Base-by-base conservation (phyloP, 306 rosid genomes). In the Rosa rugosa region DNA sequence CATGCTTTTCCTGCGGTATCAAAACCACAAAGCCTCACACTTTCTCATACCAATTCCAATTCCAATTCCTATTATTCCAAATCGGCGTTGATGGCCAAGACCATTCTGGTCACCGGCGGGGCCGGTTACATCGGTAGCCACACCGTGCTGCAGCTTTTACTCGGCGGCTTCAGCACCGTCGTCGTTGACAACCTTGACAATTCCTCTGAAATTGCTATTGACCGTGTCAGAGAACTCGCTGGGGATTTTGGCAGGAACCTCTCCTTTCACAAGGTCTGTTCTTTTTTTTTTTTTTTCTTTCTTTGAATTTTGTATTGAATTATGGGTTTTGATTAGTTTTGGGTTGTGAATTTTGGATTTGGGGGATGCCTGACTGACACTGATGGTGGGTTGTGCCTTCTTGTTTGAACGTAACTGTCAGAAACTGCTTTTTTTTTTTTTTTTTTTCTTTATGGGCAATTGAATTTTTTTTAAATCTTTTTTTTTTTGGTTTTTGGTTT, bases 121-220 rank as follows among this genome's bases (percentile, higher is more conserved):
- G 99, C 97, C 87, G 98, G 99, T 50, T 96, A 96, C 80, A 93
- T 93, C 84, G 99, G 98, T 17, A 82, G 79, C 85, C 99, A 96
- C 80, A 93, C 99, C 42, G 98, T 93, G 64, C 92, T 96, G 20
- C 99, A 93, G 76, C 98, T 93, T 42, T 54, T 96, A 4, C 90
- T 90, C 71, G 97, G 88, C 7, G 98, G 97, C 20, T 93, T 86
- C 80, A 85, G 73, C 31, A 69, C 93, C 50, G 94, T 90, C 56
- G 89, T 96, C 17, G 88, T 96, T 60, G 99, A 96, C 62, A 93
- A 90, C 69, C 92, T 96, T 25, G 98, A 96, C 59, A 96, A 96
- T 84, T 86, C 99, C 47, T 93, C 96, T 1, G 86, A 88, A 56
- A 41, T 88, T 66, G 83, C 98, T 22, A 0, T 96, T 6, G 47